Percentiles rank a stretch among this genome's conserved stretches.
Evolutionary conservation across 2,329 filamentous ascomycete genomes (phyloP).

Genomic region (Fusarium udum): DNA sequence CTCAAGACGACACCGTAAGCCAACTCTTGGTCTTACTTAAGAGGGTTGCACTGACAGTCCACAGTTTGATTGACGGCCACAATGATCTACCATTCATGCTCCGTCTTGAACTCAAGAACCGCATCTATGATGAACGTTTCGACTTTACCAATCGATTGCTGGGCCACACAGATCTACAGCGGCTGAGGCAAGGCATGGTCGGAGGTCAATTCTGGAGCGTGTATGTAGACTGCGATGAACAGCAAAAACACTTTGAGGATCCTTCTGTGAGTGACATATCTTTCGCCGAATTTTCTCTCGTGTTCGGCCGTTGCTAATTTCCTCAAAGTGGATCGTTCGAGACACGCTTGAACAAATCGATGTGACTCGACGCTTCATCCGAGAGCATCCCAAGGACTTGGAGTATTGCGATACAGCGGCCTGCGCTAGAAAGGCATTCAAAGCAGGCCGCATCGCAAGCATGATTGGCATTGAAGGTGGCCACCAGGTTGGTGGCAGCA

Average conservation of each 20-base stretch:
- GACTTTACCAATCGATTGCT: constrained; percentile 31
- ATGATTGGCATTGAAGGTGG: constrained; percentile 52
- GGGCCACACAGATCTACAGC: constrained; percentile 42
- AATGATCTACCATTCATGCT: constrained; percentile 46
- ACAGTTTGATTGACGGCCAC: constrained; percentile 45
- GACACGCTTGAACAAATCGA: constrained; percentile 48
- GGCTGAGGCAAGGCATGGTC: constrained; percentile 43
- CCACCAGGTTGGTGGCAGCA: constrained; percentile 49
- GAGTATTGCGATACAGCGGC: constrained; percentile 41
- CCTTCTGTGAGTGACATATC: constrained; percentile 26
- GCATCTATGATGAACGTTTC: constrained; percentile 27
- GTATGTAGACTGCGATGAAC: constrained; percentile 40
- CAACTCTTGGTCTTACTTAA: neutral
- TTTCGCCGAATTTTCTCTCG: neutral
- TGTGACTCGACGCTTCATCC: constrained; percentile 44
- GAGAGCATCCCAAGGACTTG: constrained; percentile 36
- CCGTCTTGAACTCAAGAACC: constrained; percentile 45
- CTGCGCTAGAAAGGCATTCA: constrained; percentile 45
- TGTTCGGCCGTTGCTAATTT: neutral
- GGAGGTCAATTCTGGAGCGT: constrained; percentile 48
- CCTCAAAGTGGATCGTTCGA: constrained; percentile 21
- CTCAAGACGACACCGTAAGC: constrained; percentile 22
- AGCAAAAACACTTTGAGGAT: constrained; percentile 40
- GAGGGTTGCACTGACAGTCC: neutral
- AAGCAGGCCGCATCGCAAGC: constrained; percentile 46